These are phyloP conservation scores for Aspergillus bertholletiae DNA, from an alignment of 495 filamentous ascomycete species.

Conservation along the genomic window DNA sequence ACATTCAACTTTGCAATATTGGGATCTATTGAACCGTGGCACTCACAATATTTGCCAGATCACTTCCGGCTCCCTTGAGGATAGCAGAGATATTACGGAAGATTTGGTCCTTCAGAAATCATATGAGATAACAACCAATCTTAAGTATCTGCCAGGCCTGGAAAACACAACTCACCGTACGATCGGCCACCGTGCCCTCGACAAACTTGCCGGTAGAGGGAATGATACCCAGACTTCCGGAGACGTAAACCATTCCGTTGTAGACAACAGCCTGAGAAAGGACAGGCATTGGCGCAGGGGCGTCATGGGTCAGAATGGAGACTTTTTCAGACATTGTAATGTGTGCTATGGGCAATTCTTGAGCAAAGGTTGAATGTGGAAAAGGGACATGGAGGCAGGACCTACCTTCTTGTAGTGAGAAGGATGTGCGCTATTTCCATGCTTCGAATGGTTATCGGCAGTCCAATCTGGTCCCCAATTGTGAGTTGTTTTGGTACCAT, in stretches of 20 bases:
- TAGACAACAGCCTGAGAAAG: slow-evolving; percentile 26
- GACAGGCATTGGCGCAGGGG: slow-evolving; percentile 20
- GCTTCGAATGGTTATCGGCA: no score
- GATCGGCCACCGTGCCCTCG: slow-evolving; percentile 40
- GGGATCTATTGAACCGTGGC: no score
- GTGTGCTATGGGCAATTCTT: no score
- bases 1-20: no score
- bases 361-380: no score
- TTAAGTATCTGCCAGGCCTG: no score
- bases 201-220: slow-evolving; percentile 37
- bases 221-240: slow-evolving; percentile 37
- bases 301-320: background rate
- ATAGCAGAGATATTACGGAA: slow-evolving; percentile 2
- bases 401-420: no score
- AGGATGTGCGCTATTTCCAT: no score
- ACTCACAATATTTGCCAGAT: background rate
- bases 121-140: background rate
- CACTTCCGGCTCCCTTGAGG: background rate
- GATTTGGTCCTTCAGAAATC: background rate
- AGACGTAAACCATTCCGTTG: slow-evolving; percentile 30
- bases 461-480: no score
- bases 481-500: no score
- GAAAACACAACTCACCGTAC: slow-evolving; percentile 34
- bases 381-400: no score
- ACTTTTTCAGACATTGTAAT: no score